Percentiles rank a stretch among this genome's conserved stretches.
Evolutionary conservation across 257 asterid genomes (phyloP).

Genomic region (Nemophila menziesii): DNA sequence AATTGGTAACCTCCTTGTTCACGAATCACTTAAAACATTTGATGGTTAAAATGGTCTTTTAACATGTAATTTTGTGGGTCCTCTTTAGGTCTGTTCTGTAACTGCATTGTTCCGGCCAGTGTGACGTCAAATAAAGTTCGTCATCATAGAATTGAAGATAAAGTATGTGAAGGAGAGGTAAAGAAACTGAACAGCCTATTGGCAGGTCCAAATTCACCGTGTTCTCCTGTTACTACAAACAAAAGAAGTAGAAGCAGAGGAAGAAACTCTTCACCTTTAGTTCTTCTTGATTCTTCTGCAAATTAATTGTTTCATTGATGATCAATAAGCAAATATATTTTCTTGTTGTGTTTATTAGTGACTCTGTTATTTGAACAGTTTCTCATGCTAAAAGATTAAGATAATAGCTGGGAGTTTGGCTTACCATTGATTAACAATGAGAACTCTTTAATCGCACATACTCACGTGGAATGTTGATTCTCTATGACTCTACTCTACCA

Average conservation of each 20-base stretch:
- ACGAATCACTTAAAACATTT: background rate
- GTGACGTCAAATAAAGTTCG: slow-evolving; percentile 45
- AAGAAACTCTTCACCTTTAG: slow-evolving; percentile 20
- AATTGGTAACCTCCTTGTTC: slow-evolving; percentile 16
- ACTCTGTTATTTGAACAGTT: background rate
- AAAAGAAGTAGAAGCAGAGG: slow-evolving; percentile 17
- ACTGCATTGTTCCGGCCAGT: slow-evolving; percentile 60
- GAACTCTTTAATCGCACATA: no score
- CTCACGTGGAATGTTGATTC: no score
- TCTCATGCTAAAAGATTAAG: slow-evolving; percentile 10
- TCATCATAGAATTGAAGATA: slow-evolving; percentile 43
- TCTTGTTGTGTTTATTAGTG: background rate
- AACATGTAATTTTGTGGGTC: background rate
- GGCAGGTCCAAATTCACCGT: slow-evolving; percentile 16
- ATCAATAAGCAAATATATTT: background rate
- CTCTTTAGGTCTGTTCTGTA: slow-evolving; percentile 46
- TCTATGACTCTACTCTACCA: no score
- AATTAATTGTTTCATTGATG: slow-evolving; percentile 1
- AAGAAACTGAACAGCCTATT: slow-evolving; percentile 43
- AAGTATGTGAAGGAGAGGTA: slow-evolving; percentile 35
- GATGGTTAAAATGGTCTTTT: background rate
- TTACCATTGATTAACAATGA: slow-evolving; percentile 2
- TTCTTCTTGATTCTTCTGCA: slow-evolving; percentile 16
- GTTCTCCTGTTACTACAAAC: slow-evolving; percentile 24
- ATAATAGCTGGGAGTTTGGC: no score